These are phyloP conservation scores for Aegilops speltoides DNA, from an alignment of 176 grass and related monocot genomes.

Conservation along the genomic window DNA sequence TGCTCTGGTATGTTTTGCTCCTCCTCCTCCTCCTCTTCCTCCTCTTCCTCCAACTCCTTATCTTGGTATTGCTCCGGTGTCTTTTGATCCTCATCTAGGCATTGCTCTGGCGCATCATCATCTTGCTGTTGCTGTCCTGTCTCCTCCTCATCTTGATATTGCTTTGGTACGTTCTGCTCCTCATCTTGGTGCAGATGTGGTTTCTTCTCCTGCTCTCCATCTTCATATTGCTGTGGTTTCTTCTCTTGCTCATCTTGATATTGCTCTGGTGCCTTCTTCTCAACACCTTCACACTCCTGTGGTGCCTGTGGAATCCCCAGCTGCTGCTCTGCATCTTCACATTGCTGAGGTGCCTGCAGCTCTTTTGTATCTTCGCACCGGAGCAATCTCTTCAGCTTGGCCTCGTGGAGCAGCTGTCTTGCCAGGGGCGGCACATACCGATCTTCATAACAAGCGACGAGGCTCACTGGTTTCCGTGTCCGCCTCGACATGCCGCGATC, in stretches of 20 bases:
- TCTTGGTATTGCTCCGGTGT: slow-evolving; percentile 7
- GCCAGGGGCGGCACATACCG: slow-evolving; percentile 19
- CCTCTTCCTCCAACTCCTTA: slow-evolving; percentile 15
- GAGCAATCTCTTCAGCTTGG: slow-evolving; percentile 34
- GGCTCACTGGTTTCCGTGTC: slow-evolving; percentile 55
- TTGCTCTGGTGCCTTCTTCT: background rate
- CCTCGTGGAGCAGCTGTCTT: slow-evolving; percentile 24
- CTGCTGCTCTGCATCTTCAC: slow-evolving; percentile 23
- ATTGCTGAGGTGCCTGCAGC: slow-evolving; percentile 15
- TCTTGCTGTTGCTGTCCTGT: slow-evolving; percentile 20
- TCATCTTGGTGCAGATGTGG: slow-evolving; percentile 3
- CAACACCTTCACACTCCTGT: slow-evolving; percentile 21
- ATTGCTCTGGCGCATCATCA: background rate
- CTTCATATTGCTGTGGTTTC: slow-evolving; percentile 5
- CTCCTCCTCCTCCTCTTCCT: background rate
- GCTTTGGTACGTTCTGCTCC: background rate
- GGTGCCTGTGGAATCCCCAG: slow-evolving; percentile 15
- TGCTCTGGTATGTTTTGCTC: background rate
- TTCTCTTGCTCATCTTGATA: slow-evolving; percentile 32
- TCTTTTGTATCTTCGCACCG: slow-evolving; percentile 28
- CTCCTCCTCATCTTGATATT: slow-evolving; percentile 1
- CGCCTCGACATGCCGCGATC: slow-evolving; percentile 82
- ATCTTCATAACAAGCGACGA: slow-evolving; percentile 34
- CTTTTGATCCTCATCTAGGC: slow-evolving; percentile 3
- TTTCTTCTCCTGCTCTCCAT: slow-evolving; percentile 12